Base-by-base conservation (phyloP, 1,284 basidiomycete species). In the Cutaneotrichosporon daszewskae region DNA sequence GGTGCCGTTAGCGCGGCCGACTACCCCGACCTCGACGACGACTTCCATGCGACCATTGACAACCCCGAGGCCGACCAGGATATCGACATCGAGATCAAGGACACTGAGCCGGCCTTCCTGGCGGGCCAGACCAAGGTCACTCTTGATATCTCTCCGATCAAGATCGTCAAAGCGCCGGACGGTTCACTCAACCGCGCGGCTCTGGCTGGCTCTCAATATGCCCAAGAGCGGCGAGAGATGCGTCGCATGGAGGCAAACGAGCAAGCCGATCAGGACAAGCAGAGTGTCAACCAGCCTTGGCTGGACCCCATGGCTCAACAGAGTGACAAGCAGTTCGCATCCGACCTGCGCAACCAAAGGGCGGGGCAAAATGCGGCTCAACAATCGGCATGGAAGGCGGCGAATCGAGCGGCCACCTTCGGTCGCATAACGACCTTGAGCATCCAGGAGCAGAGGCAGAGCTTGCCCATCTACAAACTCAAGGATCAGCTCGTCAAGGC, bases 321-420 rank as follows among this genome's bases (percentile, higher is more conserved):
- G 11, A 68, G 77, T 5, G 92, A 98, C 35, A 84, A 80, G 53
- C 75, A 87, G 42, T 99, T 98, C 63, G 95, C 95, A 1, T 89
- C 96, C 58, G 95, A 99, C 69, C 70, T 94, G 50, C 77, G 90
- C 40, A 66, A 64, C 37, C 33, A 43, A 36, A 26, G 32, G 18
- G 18, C 32, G 11, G 82, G 87, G 7, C 22, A 32, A 3, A 22
- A 32, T 1, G 23, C 39, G 16, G 79, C 82, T 24, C 84, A 90
- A 55, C 79, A 83, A 32, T 85, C 92, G 1, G 83, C 83, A 27
- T 98, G 95, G 95, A 91, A 87, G 69, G 83, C 87, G 54, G 84
- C 95, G 69, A 96, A 95, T 76, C 96, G 96, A 72, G 84, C 88
- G n/a, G 92, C 88, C 1, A 92, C 91, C 0, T 98, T 87, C 59